Percentiles rank a stretch among this genome's conserved stretches.
These are phyloP conservation scores for Lignosus rhinocerotis DNA, from an alignment of 1,284 basidiomycete species.

Conservation along the genomic window DNA sequence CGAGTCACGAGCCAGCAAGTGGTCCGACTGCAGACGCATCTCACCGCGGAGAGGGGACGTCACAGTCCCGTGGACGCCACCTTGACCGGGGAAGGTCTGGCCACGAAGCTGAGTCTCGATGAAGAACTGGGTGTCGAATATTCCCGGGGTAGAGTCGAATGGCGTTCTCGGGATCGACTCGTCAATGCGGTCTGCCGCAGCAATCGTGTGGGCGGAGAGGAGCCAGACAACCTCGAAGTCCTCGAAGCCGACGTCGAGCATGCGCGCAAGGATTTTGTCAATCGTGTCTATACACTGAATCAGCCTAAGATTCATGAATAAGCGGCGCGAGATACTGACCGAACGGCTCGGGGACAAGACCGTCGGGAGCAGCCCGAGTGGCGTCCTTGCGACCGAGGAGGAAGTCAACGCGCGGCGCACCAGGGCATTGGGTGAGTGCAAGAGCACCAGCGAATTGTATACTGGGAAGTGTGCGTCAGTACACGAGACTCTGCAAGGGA, in stretches of 20 bases:
- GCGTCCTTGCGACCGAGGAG: constrained; percentile 21
- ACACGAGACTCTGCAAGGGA: not conserved
- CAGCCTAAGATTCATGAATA: not conserved
- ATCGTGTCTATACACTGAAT: constrained; percentile 21
- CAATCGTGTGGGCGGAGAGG: constrained; percentile 1
- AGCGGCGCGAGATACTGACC: not conserved
- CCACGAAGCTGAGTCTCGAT: constrained; percentile 4
- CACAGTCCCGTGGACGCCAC: constrained; percentile 16
- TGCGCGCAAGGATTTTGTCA: constrained; percentile 32
- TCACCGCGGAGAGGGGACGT: constrained; percentile 21
- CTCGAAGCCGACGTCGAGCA: constrained; percentile 9
- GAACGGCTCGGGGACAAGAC: constrained; percentile 33
- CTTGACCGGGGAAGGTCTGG: constrained; percentile 5
- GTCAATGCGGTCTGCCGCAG: not conserved
- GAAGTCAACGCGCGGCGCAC: constrained; percentile 28
- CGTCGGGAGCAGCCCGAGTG: constrained; percentile 24
- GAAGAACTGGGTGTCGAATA: constrained; percentile 6
- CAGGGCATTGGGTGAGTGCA: constrained; percentile 29
- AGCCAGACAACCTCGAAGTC: constrained; percentile 6
- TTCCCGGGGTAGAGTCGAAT: not conserved
- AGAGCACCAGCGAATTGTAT: constrained; percentile 32
- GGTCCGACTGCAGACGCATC: constrained; percentile 24
- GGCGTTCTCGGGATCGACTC: not conserved
- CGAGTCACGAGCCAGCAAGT: constrained; percentile 23
- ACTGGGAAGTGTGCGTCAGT: constrained; percentile 7